Percentiles rank a stretch among this genome's conserved stretches.
Evolutionary conservation across 1,284 basidiomycete species (phyloP).

Genomic region (Ganoderma multipileum): DNA sequence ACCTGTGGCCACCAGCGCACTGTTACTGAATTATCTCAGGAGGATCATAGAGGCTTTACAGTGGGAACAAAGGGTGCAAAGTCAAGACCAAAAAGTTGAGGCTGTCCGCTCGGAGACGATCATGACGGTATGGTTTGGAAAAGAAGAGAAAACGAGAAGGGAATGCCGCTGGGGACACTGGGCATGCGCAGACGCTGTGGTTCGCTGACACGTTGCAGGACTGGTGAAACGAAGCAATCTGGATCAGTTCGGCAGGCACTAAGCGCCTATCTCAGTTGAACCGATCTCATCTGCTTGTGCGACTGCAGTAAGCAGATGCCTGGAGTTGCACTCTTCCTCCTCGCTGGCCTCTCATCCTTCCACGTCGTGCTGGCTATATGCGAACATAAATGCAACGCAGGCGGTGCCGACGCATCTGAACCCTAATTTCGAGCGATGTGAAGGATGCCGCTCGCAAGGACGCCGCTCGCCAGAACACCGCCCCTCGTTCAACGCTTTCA

Average conservation of each 20-base stretch:
- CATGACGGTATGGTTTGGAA: background rate
- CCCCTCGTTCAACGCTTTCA: slow-evolving; percentile 1
- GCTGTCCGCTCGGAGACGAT: background rate
- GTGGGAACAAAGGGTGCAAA: background rate
- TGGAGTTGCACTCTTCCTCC: too few relatives aligned
- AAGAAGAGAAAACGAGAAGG: too few relatives aligned
- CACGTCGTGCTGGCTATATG: background rate
- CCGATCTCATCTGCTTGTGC: background rate
- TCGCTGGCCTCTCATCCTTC: background rate
- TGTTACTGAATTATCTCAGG: slow-evolving; percentile 7
- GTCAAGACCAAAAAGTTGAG: background rate
- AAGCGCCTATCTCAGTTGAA: background rate
- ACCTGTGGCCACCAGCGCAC: background rate
- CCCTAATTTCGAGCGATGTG: background rate
- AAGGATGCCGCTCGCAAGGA: background rate
- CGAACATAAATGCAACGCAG: background rate
- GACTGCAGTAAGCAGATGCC: background rate
- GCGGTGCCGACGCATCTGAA: background rate
- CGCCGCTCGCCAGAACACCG: background rate
- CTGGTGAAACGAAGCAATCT: background rate
- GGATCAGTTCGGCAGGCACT: background rate
- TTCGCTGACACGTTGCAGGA: background rate
- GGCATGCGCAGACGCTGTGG: background rate
- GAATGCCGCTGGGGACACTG: background rate
- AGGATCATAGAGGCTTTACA: slow-evolving; percentile 5